These are phyloP conservation scores for Gossypium schwendimanii DNA, from an alignment of 441 rosid genomes.

Conservation along the genomic window DNA sequence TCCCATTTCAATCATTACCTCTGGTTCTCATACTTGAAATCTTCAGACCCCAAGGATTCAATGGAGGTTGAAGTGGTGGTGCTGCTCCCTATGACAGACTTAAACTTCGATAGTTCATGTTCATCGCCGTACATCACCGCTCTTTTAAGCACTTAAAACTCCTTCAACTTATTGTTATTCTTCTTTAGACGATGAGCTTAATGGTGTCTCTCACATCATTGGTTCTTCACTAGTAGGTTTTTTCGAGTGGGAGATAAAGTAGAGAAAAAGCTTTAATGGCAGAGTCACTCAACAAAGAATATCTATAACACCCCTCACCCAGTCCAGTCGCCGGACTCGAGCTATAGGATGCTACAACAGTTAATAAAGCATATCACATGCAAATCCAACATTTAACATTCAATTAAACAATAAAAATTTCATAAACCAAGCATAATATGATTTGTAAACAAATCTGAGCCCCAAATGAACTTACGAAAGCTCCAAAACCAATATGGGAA, in stretches of 20 bases:
- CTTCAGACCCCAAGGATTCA: background rate
- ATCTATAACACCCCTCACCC: too few relatives aligned
- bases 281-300: background rate
- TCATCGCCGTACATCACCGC: conserved; percentile 84
- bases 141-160: conserved; percentile 73
- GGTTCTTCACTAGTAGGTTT: conserved; percentile 23
- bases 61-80: conserved; percentile 50
- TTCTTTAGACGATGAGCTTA: conserved; percentile 18
- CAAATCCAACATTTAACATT: too few relatives aligned
- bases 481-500: too few relatives aligned
- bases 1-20: conserved; percentile 7
- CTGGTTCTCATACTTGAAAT: background rate
- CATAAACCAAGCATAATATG: too few relatives aligned
- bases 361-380: too few relatives aligned
- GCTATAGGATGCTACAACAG: too few relatives aligned
- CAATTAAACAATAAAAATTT: too few relatives aligned
- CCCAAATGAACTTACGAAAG: too few relatives aligned
- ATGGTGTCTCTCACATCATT: conserved; percentile 1
- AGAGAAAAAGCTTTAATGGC: conserved; percentile 16
- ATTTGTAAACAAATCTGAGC: too few relatives aligned
- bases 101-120: conserved; percentile 57
- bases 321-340: too few relatives aligned
- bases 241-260: conserved; percentile 37
- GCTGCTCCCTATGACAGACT: conserved; percentile 29
- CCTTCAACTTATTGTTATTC: conserved; percentile 43